These are phyloP conservation scores for Limonomyces culmigenus DNA, from an alignment of 1,284 basidiomycete species.

Conservation along the genomic window DNA sequence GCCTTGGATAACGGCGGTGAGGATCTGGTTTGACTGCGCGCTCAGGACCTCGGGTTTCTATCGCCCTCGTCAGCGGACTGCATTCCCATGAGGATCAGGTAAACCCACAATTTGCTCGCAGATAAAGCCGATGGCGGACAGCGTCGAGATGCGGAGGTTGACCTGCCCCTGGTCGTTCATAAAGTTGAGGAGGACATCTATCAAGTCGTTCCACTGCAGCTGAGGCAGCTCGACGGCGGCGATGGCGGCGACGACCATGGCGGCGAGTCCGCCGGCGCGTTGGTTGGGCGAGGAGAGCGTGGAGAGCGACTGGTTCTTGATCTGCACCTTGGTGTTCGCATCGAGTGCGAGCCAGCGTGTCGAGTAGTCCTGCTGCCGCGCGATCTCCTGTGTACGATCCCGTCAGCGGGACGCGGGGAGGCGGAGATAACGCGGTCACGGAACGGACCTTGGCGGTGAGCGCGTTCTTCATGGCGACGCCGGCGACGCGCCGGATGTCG, in stretches of 20 bases:
- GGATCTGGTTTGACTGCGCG: slow-evolving; percentile 88
- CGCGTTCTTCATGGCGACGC: slow-evolving; percentile 94
- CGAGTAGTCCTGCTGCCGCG: slow-evolving; percentile 62
- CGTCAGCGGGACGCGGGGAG: slow-evolving; percentile 6
- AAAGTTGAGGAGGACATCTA: slow-evolving; percentile 77
- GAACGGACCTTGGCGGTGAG: slow-evolving; percentile 72
- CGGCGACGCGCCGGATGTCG: slow-evolving; percentile 85
- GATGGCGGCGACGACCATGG: slow-evolving; percentile 88
- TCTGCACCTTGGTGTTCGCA: slow-evolving; percentile 52
- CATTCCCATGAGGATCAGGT: too few species aligned
- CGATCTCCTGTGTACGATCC: slow-evolving; percentile 38
- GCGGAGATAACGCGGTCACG: slow-evolving; percentile 6
- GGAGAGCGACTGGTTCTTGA: slow-evolving; percentile 80
- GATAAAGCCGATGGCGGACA: slow-evolving; percentile 93
- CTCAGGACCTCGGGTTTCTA: slow-evolving; percentile 87
- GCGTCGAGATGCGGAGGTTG: slow-evolving; percentile 73
- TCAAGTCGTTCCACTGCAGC: slow-evolving; percentile 81
- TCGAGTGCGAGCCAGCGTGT: slow-evolving; percentile 72
- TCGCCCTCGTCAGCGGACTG: too few species aligned
- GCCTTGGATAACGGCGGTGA: slow-evolving; percentile 97
- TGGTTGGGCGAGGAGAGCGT: slow-evolving; percentile 63
- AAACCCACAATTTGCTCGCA: slow-evolving; percentile 86
- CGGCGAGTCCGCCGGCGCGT: slow-evolving; percentile 76
- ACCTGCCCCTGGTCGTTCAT: slow-evolving; percentile 67
- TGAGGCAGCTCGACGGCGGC: slow-evolving; percentile 85